phyloP scores from a whole-genome alignment of 495 filamentous ascomycete genomes.

The Trypethelium eluteriae region DNA sequence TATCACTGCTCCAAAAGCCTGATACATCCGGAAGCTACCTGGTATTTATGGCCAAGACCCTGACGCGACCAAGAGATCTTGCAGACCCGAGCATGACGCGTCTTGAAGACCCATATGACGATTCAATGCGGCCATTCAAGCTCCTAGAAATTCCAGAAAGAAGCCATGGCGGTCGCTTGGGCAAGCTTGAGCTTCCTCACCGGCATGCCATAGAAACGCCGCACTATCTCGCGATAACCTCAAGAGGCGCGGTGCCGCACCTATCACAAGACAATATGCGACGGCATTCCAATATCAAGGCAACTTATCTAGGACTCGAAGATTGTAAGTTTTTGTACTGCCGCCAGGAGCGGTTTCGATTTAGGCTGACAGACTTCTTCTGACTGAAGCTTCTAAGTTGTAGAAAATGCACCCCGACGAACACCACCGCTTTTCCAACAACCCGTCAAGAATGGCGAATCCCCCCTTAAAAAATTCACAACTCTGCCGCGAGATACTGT shows the following conservation, averaged over 20 bases:
- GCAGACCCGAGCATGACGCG: too few species aligned
- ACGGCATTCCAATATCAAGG: conserved; percentile 54
- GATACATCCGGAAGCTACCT: not conserved
- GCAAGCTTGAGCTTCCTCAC: conserved; percentile 52
- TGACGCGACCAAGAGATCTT: too few species aligned
- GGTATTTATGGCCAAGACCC: too few species aligned
- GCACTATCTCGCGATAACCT: conserved; percentile 68
- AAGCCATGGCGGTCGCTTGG: conserved; percentile 40
- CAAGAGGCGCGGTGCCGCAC: conserved; percentile 78
- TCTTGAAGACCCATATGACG: conserved; percentile 18
- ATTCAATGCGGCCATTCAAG: conserved; percentile 35
- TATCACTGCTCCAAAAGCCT: not conserved
- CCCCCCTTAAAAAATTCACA: conserved; percentile 67
- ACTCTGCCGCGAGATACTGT: conserved; percentile 46
- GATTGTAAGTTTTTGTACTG: conserved; percentile 61
- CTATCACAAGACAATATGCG: conserved; percentile 74
- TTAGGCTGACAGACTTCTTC: conserved; percentile 23
- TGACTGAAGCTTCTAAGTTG: conserved; percentile 51
- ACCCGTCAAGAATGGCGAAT: conserved; percentile 32
- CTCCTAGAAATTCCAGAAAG: conserved; percentile 28
- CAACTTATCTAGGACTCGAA: conserved; percentile 77
- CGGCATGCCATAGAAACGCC: conserved; percentile 65
- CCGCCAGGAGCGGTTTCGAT: conserved; percentile 25
- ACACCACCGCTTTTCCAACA: conserved; percentile 45
- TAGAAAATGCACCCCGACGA: conserved; percentile 57